phyloP scores from a whole-genome alignment of 768 basidiomycete genomes.

The Termitomyces eurrhizus region DNA sequence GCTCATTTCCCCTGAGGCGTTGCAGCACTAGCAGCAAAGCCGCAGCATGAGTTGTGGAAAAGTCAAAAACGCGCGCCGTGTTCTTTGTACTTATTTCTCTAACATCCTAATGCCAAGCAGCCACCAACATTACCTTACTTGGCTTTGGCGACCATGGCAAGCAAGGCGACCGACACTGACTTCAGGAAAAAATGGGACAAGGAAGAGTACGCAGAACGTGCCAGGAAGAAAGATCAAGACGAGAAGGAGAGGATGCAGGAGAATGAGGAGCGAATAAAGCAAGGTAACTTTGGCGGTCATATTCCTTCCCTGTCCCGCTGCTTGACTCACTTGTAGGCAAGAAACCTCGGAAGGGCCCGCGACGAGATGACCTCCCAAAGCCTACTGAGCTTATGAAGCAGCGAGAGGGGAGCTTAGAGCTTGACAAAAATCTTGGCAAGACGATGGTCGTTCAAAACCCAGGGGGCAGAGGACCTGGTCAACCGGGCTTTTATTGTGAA shows the following conservation, averaged over 20 bases:
- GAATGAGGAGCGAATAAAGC: slow-evolving; percentile 79
- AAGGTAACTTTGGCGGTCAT: slow-evolving; percentile 46
- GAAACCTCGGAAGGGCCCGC: slow-evolving; percentile 59
- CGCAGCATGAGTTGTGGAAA: slow-evolving; percentile 13
- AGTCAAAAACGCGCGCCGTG: slow-evolving; percentile 7
- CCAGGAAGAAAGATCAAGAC: slow-evolving; percentile 76
- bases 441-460: slow-evolving; percentile 90
- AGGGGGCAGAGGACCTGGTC: slow-evolving; percentile 79
- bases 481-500: slow-evolving; percentile 94
- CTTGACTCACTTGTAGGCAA: slow-evolving; percentile 54
- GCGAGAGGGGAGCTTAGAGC: slow-evolving; percentile 77
- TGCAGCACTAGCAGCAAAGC: neutral
- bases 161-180: slow-evolving; percentile 61
- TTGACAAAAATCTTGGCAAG: slow-evolving; percentile 94
- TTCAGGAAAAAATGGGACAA: slow-evolving; percentile 94
- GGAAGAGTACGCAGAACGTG: slow-evolving; percentile 82
- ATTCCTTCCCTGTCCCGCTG: neutral
- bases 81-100: slow-evolving; percentile 8
- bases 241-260: slow-evolving; percentile 81
- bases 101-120: slow-evolving; percentile 7
- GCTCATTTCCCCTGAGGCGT: slow-evolving; percentile 18
- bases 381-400: slow-evolving; percentile 92
- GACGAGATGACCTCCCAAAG: slow-evolving; percentile 80
- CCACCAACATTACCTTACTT: neutral
- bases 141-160: slow-evolving; percentile 30